Evolutionary conservation across 169 alveolate genomes (phyloP).

Genomic region (Cryptosporidium xiaoi): DNA sequence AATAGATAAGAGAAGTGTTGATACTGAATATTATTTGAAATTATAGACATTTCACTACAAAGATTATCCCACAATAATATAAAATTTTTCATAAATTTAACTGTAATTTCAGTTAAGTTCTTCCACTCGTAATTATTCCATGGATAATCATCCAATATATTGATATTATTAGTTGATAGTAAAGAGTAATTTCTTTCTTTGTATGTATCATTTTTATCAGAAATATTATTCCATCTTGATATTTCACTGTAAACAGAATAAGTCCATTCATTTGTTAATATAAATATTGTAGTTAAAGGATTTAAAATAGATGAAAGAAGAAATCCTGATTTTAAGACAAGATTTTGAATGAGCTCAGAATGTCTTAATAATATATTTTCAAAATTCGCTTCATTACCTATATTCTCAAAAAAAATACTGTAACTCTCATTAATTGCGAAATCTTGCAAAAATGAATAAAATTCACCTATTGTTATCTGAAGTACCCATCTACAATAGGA

Average conservation of each 20-base stretch:
- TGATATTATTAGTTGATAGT: neutral
- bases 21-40: slow-evolving; percentile 41
- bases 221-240: slow-evolving; percentile 44
- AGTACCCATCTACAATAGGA: slow-evolving; percentile 69
- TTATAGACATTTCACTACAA: slow-evolving; percentile 52
- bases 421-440: slow-evolving; percentile 9
- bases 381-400: slow-evolving; percentile 26
- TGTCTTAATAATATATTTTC: slow-evolving; percentile 27
- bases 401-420: slow-evolving; percentile 4
- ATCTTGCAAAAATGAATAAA: slow-evolving; percentile 36
- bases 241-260: neutral
- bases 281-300: slow-evolving; percentile 38
- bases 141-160: neutral
- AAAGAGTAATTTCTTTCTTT: neutral
- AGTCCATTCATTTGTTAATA: slow-evolving; percentile 55
- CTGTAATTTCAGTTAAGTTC: neutral
- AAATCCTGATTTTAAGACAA: slow-evolving; percentile 31
- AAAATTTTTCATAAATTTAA: slow-evolving; percentile 39
- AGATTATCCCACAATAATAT: slow-evolving; percentile 33
- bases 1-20: slow-evolving; percentile 33
- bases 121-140: slow-evolving; percentile 27
- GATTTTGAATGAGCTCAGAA: slow-evolving; percentile 34
- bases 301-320: slow-evolving; percentile 32
- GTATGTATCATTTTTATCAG: neutral
- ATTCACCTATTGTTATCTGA: slow-evolving; percentile 38